phyloP scores from a whole-genome alignment of 2,329 filamentous ascomycete genomes.

The Botryosphaeria dothidea region DNA sequence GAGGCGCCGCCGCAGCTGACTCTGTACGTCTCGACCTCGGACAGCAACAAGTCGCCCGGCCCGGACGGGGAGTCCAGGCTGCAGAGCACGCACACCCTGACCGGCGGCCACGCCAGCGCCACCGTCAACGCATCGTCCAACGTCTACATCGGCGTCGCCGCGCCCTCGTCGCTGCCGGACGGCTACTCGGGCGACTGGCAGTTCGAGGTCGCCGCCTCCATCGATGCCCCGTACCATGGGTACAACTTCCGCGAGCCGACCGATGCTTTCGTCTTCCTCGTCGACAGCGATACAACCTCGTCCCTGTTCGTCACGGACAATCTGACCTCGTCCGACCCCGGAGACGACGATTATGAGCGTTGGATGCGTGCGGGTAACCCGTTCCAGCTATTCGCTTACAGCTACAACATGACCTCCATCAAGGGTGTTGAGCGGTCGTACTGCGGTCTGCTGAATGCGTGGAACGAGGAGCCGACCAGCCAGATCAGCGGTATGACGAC shows the following conservation, averaged over 20 bases:
- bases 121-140: conserved; percentile 63
- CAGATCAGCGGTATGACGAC: conserved; percentile 65
- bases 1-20: conserved; percentile 64
- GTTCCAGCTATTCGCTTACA: conserved; percentile 77
- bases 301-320: conserved; percentile 79
- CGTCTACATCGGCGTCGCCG: conserved; percentile 75
- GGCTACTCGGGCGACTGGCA: conserved; percentile 68
- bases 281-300: conserved; percentile 80
- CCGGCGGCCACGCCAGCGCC: conserved; percentile 69
- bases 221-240: conserved; percentile 74
- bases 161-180: conserved; percentile 60
- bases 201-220: conserved; percentile 79
- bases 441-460: conserved; percentile 73
- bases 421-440: conserved; percentile 75
- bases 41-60: conserved; percentile 65
- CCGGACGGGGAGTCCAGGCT: conserved; percentile 55
- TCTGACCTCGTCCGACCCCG: conserved; percentile 56
- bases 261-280: conserved; percentile 64
- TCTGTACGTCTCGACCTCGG: conserved; percentile 72
- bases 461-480: conserved; percentile 55
- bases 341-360: conserved; percentile 51
- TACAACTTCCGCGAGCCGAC: conserved; percentile 56
- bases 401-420: conserved; percentile 59
- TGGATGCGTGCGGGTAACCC: conserved; percentile 60
- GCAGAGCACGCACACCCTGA: conserved; percentile 53